Evolutionary conservation across 2,329 filamentous ascomycete species (phyloP).

Genomic region (Alternaria ethzedia): DNA sequence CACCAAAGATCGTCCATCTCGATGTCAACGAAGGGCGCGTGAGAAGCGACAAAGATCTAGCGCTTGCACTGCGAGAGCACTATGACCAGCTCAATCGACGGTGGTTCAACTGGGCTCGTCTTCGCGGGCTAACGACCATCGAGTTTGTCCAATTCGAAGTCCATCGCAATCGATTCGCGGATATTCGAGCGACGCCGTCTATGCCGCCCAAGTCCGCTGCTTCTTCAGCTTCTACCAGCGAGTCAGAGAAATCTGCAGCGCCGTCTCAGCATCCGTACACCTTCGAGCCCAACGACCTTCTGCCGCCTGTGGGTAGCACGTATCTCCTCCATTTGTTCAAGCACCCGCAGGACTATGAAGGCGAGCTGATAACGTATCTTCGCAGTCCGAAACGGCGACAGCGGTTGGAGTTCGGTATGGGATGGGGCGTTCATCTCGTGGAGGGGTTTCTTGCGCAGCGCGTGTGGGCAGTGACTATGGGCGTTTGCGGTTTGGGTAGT

Average conservation of each 20-base stretch:
- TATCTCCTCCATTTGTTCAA: conserved; percentile 51
- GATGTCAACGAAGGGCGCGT: conserved; percentile 43
- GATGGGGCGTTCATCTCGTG: conserved; percentile 50
- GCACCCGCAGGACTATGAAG: conserved; percentile 50
- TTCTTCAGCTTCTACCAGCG: conserved; percentile 12
- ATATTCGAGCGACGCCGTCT: conserved; percentile 47
- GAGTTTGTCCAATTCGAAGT: conserved; percentile 51
- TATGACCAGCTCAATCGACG: conserved; percentile 42
- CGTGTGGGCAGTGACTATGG: conserved; percentile 41
- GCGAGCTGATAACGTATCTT: conserved; percentile 46
- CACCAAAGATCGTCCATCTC: conserved; percentile 48
- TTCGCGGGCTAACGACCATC: conserved; percentile 47
- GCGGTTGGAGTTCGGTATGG: conserved; percentile 43
- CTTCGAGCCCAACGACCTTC: conserved; percentile 47
- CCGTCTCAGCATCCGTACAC: conserved; percentile 41
- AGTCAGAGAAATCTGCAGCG: conserved; percentile 15
- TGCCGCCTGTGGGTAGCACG: conserved; percentile 47
- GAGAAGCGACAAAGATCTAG: conserved; percentile 46
- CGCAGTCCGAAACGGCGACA: conserved; percentile 44
- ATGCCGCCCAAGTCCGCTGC: conserved; percentile 38
- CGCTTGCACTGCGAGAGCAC: conserved; percentile 41
- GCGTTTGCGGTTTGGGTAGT: conserved; percentile 41
- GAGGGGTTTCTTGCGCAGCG: conserved; percentile 48
- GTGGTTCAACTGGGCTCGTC: conserved; percentile 40
- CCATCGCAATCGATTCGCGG: conserved; percentile 49